These are phyloP conservation scores for Avena insularis DNA, from an alignment of 176 grass and related monocot genomes.

Conservation along the genomic window DNA sequence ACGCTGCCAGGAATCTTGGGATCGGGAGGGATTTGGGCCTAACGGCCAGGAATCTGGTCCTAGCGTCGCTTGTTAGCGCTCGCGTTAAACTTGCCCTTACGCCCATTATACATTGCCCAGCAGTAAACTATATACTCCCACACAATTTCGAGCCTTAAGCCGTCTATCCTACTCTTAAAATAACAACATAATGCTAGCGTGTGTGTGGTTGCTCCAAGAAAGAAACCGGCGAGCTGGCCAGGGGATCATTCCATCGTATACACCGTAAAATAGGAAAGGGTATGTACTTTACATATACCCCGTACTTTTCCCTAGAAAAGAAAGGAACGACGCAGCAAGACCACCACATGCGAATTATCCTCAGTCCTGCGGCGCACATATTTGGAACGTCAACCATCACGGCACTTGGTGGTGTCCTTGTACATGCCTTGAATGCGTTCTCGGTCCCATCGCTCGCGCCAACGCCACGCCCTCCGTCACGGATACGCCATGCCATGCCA, in stretches of 20 bases:
- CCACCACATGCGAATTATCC: conserved; percentile 15
- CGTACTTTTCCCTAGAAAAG: neutral
- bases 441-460: neutral
- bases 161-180: neutral
- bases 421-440: neutral
- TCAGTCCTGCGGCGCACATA: neutral
- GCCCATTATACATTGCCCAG: no score
- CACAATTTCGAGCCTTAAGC: no score
- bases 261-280: neutral
- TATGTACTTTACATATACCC: neutral
- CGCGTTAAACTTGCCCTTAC: no score
- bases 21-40: no score
- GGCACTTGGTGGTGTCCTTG: neutral
- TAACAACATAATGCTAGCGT: neutral
- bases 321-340: neutral
- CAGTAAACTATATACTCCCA: no score
- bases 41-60: no score
- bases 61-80: no score
- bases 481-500: neutral
- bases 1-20: no score
- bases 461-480: conserved; percentile 19
- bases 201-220: neutral
- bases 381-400: neutral
- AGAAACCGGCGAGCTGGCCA: neutral
- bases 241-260: neutral